Conservation (phyloP, 2,329 filamentous ascomycete genomes). For the Harringtonia aguacate region DNA sequence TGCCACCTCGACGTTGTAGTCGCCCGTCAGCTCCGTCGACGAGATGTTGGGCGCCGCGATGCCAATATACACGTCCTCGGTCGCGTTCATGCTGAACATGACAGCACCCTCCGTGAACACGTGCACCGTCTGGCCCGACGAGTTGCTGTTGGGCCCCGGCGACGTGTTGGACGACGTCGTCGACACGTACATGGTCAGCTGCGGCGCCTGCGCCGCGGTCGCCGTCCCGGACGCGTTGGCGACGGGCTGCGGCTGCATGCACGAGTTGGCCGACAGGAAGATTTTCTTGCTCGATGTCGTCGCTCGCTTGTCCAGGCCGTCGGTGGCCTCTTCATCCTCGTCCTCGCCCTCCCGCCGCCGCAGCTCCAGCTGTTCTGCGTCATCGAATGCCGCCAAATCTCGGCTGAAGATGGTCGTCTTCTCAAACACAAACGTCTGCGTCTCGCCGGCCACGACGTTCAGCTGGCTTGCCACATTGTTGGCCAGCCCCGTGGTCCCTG, state of each 20-base stretch:
- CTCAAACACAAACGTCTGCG: conserved; percentile 54
- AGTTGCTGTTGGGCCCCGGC: conserved; percentile 50
- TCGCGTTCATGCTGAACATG: conserved; percentile 49
- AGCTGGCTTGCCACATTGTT: conserved; percentile 55
- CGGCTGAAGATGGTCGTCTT: conserved; percentile 39
- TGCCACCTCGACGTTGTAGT: conserved; percentile 73
- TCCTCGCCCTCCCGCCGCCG: conserved; percentile 14
- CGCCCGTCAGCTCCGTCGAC: conserved; percentile 43
- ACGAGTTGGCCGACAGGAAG: conserved; percentile 81
- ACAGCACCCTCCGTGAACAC: conserved; percentile 60
- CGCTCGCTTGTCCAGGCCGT: neutral
- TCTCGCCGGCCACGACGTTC: conserved; percentile 53
- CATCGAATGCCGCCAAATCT: conserved; percentile 13
- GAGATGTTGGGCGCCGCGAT: conserved; percentile 60
- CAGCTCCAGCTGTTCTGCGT: conserved; percentile 7
- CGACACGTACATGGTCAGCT: conserved; percentile 71
- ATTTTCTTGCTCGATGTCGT: conserved; percentile 37
- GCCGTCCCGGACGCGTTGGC: conserved; percentile 20
- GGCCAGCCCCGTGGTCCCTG: conserved; percentile 34
- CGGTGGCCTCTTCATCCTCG: conserved; percentile 2
- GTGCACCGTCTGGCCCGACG: conserved; percentile 30
- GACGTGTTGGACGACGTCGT: conserved; percentile 49
- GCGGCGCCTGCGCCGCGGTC: conserved; percentile 44
- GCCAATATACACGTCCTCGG: conserved; percentile 63
- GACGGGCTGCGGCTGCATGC: conserved; percentile 57